Evolutionary conservation across 139 green algal genomes (phyloP).

Genomic region (Edaphochlamys debaryana): DNA sequence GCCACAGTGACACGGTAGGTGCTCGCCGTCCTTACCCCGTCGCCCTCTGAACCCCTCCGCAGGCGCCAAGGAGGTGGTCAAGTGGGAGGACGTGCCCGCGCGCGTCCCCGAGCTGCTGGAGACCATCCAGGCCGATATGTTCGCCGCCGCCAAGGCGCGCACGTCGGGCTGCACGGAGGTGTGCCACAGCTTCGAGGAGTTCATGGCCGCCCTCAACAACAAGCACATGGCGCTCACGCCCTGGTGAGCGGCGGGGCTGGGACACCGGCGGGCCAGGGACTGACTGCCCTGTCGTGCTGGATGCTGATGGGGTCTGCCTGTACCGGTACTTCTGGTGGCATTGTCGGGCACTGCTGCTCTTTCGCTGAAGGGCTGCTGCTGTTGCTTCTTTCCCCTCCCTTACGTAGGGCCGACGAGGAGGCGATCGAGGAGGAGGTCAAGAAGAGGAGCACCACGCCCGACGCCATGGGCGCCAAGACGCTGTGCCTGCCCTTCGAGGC

Average conservation of each 20-base stretch:
- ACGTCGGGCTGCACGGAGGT: slow-evolving; percentile 73
- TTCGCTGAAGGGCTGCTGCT: no score
- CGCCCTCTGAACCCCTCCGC: neutral
- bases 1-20: no score
- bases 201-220: slow-evolving; percentile 90
- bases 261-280: neutral
- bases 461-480: slow-evolving; percentile 95
- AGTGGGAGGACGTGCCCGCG: slow-evolving; percentile 78
- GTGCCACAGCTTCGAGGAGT: slow-evolving; percentile 89
- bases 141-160: slow-evolving; percentile 62
- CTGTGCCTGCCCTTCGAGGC: slow-evolving; percentile 97
- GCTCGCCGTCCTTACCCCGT: neutral
- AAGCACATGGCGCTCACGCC: slow-evolving; percentile 95
- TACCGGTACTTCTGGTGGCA: no score
- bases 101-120: slow-evolving; percentile 77
- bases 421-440: slow-evolving; percentile 94
- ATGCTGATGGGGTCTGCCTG: no score
- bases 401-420: slow-evolving; percentile 61
- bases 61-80: slow-evolving; percentile 86
- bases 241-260: slow-evolving; percentile 67
- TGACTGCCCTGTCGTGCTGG: no score
- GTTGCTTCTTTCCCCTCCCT: neutral
- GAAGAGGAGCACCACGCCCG: slow-evolving; percentile 79
- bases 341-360: no score
- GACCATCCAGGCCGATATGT: slow-evolving; percentile 91